Base-by-base conservation (phyloP, 1,284 basidiomycete species). In the Rhodotorula sp. region DNA sequence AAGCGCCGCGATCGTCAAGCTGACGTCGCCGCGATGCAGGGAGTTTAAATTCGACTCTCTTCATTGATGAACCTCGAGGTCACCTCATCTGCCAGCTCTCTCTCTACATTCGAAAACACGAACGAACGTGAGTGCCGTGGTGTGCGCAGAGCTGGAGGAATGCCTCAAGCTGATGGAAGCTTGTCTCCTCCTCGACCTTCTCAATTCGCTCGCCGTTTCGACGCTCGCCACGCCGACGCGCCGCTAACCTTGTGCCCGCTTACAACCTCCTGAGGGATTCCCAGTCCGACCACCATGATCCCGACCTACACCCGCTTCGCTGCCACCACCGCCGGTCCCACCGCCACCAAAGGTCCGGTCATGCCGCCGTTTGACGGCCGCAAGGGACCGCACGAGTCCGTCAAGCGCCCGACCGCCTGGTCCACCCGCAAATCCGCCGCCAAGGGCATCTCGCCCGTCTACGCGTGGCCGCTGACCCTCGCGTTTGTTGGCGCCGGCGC, bases 351-450 rank as follows among this genome's bases (percentile, higher is more conserved):
- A n/a, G 21, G 49, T 50, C 21, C 49, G 49, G 38, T 43, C 14
- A 15, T 31, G 28, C 47, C 45, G 14, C 45, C 47, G 16, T 31
- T 23, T 28, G 57, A 59, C 38, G 38, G 57, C 57, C 57, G 38
- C 38, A 45, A 10, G 28, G 49, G 48, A 2, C 49, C 60, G 21
- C 60, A 62, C 48, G 26, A 49, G 60, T 50, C 60, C 49, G 34
- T 62, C 60, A 57, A 38, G 56, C 60, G 48, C 19, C 43, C 43
- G 7, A 63, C 62, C 3, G 62, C 62, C 12, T 63, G 62, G 62
- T 28, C 45, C 12, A 43, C 54, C 7, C 54, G 62, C 26, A 56
- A 56, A 28, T 26, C 19, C 10, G 54, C 34, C 0, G 52, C 45
- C 19, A 47, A 45, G 26, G 62, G 52, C 14, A 54, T 48, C 12